Percentiles rank a stretch among this genome's conserved stretches.
phyloP scores from a whole-genome alignment of 441 rosid species.

The Brassica balearica region DNA sequence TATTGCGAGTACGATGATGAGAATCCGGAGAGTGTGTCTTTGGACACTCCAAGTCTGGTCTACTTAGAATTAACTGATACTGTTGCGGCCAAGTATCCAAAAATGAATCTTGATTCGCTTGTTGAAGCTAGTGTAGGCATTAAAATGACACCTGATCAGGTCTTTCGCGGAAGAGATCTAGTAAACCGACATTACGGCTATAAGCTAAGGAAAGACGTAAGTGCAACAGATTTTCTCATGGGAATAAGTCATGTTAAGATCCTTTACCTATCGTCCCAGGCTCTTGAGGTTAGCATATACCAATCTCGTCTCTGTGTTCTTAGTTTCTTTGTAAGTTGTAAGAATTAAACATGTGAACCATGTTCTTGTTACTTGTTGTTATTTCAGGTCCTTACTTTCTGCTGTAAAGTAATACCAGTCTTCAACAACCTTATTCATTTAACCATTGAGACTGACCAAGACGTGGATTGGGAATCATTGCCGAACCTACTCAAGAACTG shows the following conservation, averaged over 20 bases:
- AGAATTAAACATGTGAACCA: too few species aligned
- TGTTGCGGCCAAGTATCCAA: constrained; percentile 26
- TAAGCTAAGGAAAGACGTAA: neutral
- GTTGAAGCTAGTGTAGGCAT: constrained; percentile 30
- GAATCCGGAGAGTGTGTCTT: constrained; percentile 25
- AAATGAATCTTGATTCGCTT: constrained; percentile 25
- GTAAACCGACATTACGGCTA: constrained; percentile 23
- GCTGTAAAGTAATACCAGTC: constrained; percentile 29
- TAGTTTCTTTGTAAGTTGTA: neutral
- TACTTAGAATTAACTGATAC: constrained; percentile 16
- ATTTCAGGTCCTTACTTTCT: constrained; percentile 28
- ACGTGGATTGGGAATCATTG: constrained; percentile 22
- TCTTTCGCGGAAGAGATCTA: constrained; percentile 21
- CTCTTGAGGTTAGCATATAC: constrained; percentile 37
- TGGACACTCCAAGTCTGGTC: constrained; percentile 32
- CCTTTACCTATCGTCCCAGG: constrained; percentile 25
- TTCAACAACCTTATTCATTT: constrained; percentile 32
- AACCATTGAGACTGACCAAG: constrained; percentile 27
- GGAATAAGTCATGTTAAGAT: constrained; percentile 34
- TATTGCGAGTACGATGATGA: neutral
- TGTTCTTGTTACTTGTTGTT: neutral
- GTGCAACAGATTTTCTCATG: constrained; percentile 12
- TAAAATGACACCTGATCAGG: constrained; percentile 21
- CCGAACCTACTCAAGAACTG: constrained; percentile 25
- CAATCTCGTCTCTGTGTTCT: neutral